phyloP scores from a whole-genome alignment of 1,139 yeast genomes.

The Taiozyma onychis region DNA sequence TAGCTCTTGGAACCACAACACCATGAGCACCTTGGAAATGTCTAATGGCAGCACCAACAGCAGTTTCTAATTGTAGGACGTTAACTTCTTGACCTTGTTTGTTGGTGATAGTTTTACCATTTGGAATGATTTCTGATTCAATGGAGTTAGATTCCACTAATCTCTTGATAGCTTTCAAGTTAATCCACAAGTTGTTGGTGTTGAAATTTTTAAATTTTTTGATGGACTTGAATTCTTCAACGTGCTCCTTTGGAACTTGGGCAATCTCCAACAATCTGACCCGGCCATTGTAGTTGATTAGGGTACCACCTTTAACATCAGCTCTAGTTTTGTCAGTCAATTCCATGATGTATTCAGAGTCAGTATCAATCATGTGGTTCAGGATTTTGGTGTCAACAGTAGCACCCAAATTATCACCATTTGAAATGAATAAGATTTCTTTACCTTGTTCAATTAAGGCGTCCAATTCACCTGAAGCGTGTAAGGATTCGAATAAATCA shows the following conservation, averaged over 20 bases:
- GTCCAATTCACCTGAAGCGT: conserved; percentile 89
- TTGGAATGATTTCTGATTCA: conserved; percentile 92
- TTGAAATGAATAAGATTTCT: conserved; percentile 91
- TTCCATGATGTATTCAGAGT: conserved; percentile 96
- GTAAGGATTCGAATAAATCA: conserved; percentile 87
- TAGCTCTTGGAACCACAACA: conserved; percentile 95
- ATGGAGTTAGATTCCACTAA: conserved; percentile 81
- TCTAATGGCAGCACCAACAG: conserved; percentile 98
- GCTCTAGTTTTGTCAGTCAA: conserved; percentile 98
- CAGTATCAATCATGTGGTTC: conserved; percentile 88
- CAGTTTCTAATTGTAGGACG: conserved; percentile 94
- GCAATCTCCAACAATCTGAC: conserved; percentile 96
- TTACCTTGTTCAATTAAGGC: conserved; percentile 88
- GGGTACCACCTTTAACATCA: conserved; percentile 98
- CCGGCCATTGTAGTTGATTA: conserved; percentile 91
- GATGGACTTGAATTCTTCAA: conserved; percentile 95
- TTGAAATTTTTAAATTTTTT: conserved; percentile 97
- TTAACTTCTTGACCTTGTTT: conserved; percentile 72
- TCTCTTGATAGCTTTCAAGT: conserved; percentile 88
- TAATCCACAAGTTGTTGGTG: conserved; percentile 97
- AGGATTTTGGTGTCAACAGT: conserved; percentile 90
- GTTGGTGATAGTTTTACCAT: conserved; percentile 68
- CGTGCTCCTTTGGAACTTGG: conserved; percentile 98
- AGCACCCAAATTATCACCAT: conserved; percentile 98
- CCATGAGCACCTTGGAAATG: conserved; percentile 95